phyloP scores from a whole-genome alignment of 129 eudicot species.

The Flaveria ramosissima region DNA sequence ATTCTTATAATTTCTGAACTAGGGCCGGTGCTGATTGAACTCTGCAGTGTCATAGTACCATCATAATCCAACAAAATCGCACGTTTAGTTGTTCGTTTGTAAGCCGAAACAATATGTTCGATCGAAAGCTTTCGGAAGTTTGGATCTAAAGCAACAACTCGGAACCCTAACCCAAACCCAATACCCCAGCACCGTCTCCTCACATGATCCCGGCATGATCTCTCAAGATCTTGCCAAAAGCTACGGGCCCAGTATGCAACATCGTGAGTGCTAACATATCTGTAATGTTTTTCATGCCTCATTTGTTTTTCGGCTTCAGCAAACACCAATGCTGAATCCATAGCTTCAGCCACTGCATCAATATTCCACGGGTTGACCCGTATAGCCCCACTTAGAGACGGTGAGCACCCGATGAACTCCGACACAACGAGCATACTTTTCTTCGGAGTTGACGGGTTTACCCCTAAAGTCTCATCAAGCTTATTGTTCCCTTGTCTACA shows the following conservation, averaged over 20 bases:
- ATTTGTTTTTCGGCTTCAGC: conserved; percentile 77
- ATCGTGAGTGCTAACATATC: conserved; percentile 82
- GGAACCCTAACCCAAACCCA: conserved; percentile 90
- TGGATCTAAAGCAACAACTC: conserved; percentile 84
- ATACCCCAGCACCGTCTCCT: conserved; percentile 92
- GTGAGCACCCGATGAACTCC: conserved; percentile 90
- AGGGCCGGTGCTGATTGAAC: conserved; percentile 54
- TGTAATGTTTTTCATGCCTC: conserved; percentile 88
- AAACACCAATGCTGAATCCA: conserved; percentile 69
- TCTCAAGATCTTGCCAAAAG: conserved; percentile 83
- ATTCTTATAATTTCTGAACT: conserved; percentile 56
- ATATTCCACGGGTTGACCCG: conserved; percentile 94
- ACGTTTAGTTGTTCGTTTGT: conserved; percentile 71
- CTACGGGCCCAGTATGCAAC: conserved; percentile 91
- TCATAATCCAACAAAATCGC: conserved; percentile 89
- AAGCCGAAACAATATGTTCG: conserved; percentile 87
- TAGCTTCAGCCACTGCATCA: conserved; percentile 85
- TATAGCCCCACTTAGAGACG: conserved; percentile 86
- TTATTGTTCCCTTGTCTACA: conserved; percentile 74
- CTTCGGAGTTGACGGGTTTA: conserved; percentile 56
- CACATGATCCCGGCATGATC: conserved; percentile 83
- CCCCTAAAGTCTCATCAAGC: conserved; percentile 58
- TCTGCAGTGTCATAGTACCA: conserved; percentile 62
- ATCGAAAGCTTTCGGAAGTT: conserved; percentile 75
- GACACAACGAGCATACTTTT: conserved; percentile 93